Percentiles rank a stretch among this genome's conserved stretches.
Evolutionary conservation across 371 early-diverging fungal species (phyloP).

Genomic region (Mortierella sp.): DNA sequence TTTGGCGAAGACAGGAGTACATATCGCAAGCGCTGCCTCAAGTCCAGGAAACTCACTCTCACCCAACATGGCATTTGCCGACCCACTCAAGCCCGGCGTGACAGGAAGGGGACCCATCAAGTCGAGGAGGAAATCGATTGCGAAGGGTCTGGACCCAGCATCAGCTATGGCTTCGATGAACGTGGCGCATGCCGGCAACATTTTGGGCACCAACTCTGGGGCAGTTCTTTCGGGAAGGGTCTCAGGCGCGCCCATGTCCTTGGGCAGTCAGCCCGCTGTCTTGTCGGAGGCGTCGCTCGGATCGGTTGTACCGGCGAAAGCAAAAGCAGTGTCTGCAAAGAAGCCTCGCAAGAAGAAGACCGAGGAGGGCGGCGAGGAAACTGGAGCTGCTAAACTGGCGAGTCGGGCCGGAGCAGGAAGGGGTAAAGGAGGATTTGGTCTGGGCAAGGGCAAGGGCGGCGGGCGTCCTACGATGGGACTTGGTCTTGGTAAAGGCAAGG

Average conservation of each 20-base stretch:
- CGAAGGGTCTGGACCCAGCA: conserved; percentile 49
- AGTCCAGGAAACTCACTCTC: conserved; percentile 28
- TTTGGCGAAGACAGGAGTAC: conserved; percentile 20
- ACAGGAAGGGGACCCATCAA: conserved; percentile 57
- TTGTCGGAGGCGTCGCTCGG: conserved; percentile 23
- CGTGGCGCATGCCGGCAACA: conserved; percentile 23
- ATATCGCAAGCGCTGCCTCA: conserved; percentile 17
- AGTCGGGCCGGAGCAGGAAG: conserved; percentile 39
- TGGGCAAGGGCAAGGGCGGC: conserved; percentile 52
- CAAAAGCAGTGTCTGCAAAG: conserved; percentile 26
- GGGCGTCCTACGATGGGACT: conserved; percentile 40
- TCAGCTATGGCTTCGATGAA: conserved; percentile 26
- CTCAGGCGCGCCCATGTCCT: not conserved
- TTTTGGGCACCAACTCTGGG: conserved; percentile 25
- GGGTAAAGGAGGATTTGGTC: conserved; percentile 48
- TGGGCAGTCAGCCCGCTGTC: conserved; percentile 8
- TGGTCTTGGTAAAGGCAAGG: conserved; percentile 55
- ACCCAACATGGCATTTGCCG: conserved; percentile 37
- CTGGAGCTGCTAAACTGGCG: not conserved
- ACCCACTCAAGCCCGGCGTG: conserved; percentile 43
- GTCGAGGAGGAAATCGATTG: conserved; percentile 54
- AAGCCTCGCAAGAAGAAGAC: conserved; percentile 54
- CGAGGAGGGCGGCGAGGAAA: conserved; percentile 20
- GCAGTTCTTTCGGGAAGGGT: not conserved
- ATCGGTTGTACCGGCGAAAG: conserved; percentile 20